phyloP scores from a whole-genome alignment of 2,329 filamentous ascomycete genomes.

The Knoxdaviesia capensis region DNA sequence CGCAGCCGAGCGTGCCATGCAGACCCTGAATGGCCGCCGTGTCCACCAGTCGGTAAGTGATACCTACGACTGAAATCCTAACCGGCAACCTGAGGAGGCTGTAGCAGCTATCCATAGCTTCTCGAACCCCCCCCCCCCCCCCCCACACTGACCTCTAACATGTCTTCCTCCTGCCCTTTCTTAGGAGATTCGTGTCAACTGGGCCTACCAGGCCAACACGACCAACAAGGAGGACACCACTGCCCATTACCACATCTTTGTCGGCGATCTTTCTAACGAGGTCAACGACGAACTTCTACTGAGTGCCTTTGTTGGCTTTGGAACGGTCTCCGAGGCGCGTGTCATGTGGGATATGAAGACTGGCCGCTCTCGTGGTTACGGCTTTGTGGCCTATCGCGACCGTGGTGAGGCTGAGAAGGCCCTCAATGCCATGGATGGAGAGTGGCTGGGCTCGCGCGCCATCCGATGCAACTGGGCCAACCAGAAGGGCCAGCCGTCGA shows the following conservation, averaged over 20 bases:
- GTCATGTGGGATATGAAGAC: conserved; percentile 99
- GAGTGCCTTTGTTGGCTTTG: conserved; percentile 91
- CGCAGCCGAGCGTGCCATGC: conserved; percentile 91
- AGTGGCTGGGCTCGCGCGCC: conserved; percentile 94
- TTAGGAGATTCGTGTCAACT: conserved; percentile 97
- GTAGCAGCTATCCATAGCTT: too few relatives aligned
- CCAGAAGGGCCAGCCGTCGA: conserved; percentile 98
- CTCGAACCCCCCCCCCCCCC: neutral
- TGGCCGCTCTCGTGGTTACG: conserved; percentile 87
- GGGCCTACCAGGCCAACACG: conserved; percentile 96
- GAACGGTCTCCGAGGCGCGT: conserved; percentile 86
- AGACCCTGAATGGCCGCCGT: conserved; percentile 82
- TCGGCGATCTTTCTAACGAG: conserved; percentile 93
- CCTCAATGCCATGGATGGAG: conserved; percentile 91
- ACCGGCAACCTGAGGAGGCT: too few relatives aligned
- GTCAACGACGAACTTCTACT: conserved; percentile 91
- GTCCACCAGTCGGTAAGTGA: conserved; percentile 78
- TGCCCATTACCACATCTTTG: conserved; percentile 97
- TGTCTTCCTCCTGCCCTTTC: neutral
- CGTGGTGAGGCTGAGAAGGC: conserved; percentile 89
- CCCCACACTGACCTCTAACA: neutral
- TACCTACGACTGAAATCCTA: neutral
- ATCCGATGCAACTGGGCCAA: conserved; percentile 99
- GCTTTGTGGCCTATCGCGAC: conserved; percentile 93
- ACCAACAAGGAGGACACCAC: conserved; percentile 93